Conservation (phyloP, 2,329 filamentous ascomycete species). For the Arachnomyces sp. region DNA sequence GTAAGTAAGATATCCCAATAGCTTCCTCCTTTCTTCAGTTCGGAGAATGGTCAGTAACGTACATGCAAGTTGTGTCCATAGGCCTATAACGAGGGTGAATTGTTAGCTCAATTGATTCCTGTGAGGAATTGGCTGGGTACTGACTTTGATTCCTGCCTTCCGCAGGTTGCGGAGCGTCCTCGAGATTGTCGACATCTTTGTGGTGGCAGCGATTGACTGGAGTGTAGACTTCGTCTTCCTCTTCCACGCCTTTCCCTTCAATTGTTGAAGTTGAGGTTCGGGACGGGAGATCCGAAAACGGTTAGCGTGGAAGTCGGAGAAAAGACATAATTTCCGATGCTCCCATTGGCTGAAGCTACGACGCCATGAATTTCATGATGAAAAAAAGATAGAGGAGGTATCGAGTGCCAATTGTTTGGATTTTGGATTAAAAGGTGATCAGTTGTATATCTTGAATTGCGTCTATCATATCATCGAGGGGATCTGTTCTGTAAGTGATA, state of each 20-base stretch:
- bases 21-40: conserved; percentile 2
- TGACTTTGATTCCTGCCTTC: conserved; percentile 79
- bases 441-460: no score
- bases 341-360: no score
- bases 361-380: no score
- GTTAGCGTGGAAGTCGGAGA: conserved; percentile 5
- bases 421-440: no score
- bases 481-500: no score
- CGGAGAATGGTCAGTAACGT: conserved; percentile 28
- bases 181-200: conserved; percentile 79
- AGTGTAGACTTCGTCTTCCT: not conserved
- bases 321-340: no score
- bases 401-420: no score
- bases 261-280: conserved; percentile 4
- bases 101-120: conserved; percentile 29
- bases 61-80: conserved; percentile 89
- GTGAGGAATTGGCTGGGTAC: conserved; percentile 10
- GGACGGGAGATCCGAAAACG: conserved; percentile 4
- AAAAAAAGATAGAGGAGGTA: no score
- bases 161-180: conserved; percentile 82
- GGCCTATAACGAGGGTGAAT: conserved; percentile 50
- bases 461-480: no score
- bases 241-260: conserved; percentile 4
- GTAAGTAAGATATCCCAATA: conserved; percentile 16
- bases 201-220: conserved; percentile 8